Conservation (phyloP, 2,329 filamentous ascomycete species). For the Arachnomyces sp. region DNA sequence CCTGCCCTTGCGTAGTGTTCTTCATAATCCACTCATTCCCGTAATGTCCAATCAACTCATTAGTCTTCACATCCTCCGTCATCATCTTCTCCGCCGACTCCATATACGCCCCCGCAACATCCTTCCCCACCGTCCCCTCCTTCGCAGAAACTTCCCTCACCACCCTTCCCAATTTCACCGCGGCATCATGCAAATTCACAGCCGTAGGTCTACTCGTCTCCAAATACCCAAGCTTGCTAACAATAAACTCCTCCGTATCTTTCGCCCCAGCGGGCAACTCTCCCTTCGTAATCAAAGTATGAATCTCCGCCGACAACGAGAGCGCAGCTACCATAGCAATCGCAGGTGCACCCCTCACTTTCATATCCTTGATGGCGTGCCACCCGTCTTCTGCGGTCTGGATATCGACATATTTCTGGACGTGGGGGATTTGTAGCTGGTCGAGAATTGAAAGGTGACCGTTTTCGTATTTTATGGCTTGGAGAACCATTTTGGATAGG, state of each 20-base stretch:
- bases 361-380: conserved; percentile 60
- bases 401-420: conserved; percentile 49
- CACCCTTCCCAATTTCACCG: conserved; percentile 63
- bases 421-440: conserved; percentile 54
- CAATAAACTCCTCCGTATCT: conserved; percentile 59
- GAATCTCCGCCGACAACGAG: conserved; percentile 75
- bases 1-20: conserved; percentile 44
- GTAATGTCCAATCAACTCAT: conserved; percentile 71
- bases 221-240: conserved; percentile 72
- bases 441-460: conserved; percentile 54
- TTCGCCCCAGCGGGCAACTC: conserved; percentile 47
- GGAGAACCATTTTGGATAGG: conserved; percentile 41
- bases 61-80: conserved; percentile 76
- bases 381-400: conserved; percentile 51
- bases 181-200: conserved; percentile 88
- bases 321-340: conserved; percentile 97
- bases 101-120: conserved; percentile 64
- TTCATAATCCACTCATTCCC: conserved; percentile 75
- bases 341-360: conserved; percentile 68
- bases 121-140: conserved; percentile 27
- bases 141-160: conserved; percentile 41
- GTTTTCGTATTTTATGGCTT: conserved; percentile 53
- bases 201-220: conserved; percentile 86
- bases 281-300: conserved; percentile 31
- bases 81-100: conserved; percentile 78